A percentile compares a stretch with the other conserved stretches of the same genome.
Evolutionary conservation across 495 filamentous ascomycete genomes (phyloP).

Genomic region (Aspergillus carlsbadensis): DNA sequence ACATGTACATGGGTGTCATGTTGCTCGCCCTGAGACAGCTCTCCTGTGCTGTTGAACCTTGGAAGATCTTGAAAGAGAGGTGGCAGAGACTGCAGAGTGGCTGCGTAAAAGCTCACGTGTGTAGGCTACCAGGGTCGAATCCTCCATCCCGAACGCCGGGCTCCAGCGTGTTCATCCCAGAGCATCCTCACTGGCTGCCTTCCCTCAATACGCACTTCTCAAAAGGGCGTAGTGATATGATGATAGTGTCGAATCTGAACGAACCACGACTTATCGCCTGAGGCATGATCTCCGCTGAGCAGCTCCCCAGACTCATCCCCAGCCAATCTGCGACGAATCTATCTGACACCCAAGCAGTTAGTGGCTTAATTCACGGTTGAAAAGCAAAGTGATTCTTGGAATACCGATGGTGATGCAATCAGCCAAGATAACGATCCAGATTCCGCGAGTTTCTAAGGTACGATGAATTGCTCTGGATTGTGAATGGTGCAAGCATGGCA

Average conservation of each 20-base stretch:
- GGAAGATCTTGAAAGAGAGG: background rate
- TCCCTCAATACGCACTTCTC: background rate
- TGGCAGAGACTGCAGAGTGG: background rate
- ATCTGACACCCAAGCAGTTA: slow-evolving; percentile 16
- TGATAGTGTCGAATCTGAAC: background rate
- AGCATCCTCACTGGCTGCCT: slow-evolving; percentile 5
- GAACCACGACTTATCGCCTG: background rate
- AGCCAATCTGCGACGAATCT: slow-evolving; percentile 10
- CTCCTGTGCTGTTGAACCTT: background rate
- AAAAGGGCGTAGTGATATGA: background rate
- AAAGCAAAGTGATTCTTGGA: slow-evolving; percentile 1
- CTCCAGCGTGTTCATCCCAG: background rate
- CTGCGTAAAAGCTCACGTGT: slow-evolving; percentile 15
- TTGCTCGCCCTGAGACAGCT: background rate
- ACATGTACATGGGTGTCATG: background rate
- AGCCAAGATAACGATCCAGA: slow-evolving; percentile 19
- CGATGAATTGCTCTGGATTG: background rate
- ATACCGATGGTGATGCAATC: slow-evolving; percentile 11
- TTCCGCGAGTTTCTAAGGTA: slow-evolving; percentile 8
- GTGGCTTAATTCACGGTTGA: slow-evolving; percentile 9
- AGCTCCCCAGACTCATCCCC: background rate
- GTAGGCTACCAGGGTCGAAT: background rate
- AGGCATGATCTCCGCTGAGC: slow-evolving; percentile 1
- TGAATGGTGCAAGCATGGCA: slow-evolving; percentile 8
- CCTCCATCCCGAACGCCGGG: background rate